phyloP scores from a whole-genome alignment of 192 early-diverging fungal genomes.

The Linnemannia hyalina region DNA sequence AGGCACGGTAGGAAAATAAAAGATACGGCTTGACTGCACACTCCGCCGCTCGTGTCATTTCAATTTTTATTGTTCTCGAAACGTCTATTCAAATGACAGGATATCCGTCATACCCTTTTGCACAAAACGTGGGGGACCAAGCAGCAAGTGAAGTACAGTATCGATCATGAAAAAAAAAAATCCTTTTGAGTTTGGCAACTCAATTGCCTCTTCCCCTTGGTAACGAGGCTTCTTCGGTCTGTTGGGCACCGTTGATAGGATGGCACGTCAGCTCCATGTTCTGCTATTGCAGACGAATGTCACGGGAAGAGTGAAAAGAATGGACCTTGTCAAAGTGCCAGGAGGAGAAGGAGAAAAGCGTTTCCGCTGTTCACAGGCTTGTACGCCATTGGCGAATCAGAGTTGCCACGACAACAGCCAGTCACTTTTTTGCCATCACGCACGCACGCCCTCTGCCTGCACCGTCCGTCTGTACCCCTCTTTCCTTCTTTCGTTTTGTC shows the following conservation, averaged over 20 bases:
- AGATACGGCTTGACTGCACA: background rate
- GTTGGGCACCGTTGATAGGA: too few species aligned
- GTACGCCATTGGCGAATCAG: background rate
- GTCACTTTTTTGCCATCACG: background rate
- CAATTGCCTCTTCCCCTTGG: background rate
- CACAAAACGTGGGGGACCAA: background rate
- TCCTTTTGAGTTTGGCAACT: background rate
- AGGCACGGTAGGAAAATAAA: background rate
- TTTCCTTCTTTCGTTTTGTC: background rate
- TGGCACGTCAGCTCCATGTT: too few species aligned
- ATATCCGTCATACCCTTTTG: background rate
- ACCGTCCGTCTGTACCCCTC: background rate
- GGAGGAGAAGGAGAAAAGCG: too few species aligned
- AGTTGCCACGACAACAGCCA: background rate
- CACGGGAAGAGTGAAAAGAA: too few species aligned
- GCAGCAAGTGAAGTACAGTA: background rate
- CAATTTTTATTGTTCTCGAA: constrained; percentile 3
- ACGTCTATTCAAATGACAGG: background rate
- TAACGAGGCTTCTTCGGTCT: too few species aligned
- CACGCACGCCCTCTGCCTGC: background rate
- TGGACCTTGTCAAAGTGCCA: too few species aligned
- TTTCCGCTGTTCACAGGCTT: background rate
- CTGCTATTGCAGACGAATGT: too few species aligned
- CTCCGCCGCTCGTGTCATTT: background rate
- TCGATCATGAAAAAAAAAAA: background rate